Evolutionary conservation across 1,139 yeast species (phyloP).

Genomic region (Scheffersomyces illinoinensis): DNA sequence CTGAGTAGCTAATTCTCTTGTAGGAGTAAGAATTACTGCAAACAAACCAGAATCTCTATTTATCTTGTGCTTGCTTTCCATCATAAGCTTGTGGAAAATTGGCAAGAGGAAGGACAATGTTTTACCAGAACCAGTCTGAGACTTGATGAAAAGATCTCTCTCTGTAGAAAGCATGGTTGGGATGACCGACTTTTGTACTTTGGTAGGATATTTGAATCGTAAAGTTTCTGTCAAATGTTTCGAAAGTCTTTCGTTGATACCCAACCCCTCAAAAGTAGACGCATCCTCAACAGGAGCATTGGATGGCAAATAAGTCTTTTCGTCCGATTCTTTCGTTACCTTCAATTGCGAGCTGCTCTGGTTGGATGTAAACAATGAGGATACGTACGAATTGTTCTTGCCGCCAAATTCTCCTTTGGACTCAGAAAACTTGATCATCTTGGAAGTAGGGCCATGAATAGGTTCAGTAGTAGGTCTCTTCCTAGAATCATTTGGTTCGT

Average conservation of each 20-base stretch:
- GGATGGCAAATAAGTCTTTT: slow-evolving; percentile 54
- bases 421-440: slow-evolving; percentile 37
- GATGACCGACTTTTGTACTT: slow-evolving; percentile 80
- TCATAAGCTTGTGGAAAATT: slow-evolving; percentile 69
- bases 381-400: slow-evolving; percentile 62
- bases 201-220: slow-evolving; percentile 72
- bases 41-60: slow-evolving; percentile 81
- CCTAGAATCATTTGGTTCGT: slow-evolving; percentile 1
- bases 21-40: slow-evolving; percentile 86
- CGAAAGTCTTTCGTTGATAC: slow-evolving; percentile 56
- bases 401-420: slow-evolving; percentile 52
- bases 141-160: slow-evolving; percentile 79
- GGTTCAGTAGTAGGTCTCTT: slow-evolving; percentile 6
- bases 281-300: slow-evolving; percentile 82
- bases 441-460: slow-evolving; percentile 20
- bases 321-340: slow-evolving; percentile 23
- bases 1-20: slow-evolving; percentile 93
- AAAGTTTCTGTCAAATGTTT: slow-evolving; percentile 59
- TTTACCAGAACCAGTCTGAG: slow-evolving; percentile 96
- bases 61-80: slow-evolving; percentile 43
- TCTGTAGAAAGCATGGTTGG: slow-evolving; percentile 61
- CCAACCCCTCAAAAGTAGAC: slow-evolving; percentile 69
- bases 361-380: slow-evolving; percentile 84
- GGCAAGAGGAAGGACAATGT: slow-evolving; percentile 86
- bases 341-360: slow-evolving; percentile 36